Base-by-base conservation (phyloP, 495 filamentous ascomycete genomes). In the Halenospora varia region DNA sequence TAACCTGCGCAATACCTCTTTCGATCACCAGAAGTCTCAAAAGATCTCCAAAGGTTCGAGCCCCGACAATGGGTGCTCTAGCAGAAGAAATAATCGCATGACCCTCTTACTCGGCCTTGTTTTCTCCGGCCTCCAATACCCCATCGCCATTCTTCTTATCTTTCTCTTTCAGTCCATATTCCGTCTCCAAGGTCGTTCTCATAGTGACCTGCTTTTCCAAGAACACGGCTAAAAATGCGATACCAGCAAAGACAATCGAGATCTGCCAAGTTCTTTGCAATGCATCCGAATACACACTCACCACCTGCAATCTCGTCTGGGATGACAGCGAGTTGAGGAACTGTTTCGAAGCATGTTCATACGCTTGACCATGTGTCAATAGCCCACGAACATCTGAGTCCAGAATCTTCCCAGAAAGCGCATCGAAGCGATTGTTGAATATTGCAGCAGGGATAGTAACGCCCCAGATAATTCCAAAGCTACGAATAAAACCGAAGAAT, bases 381-480 rank as follows among this genome's bases (percentile, higher is more conserved):
- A 47, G 1, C 1, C 11, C 46, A 13, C 48, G 1, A 6, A 25
- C 47, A 9, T 2, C 26, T 3, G 48, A 48, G 44, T 75, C 66
- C 0, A 25, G 62, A 25, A 75, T 63, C 26, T 45, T 24, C 11
- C 51, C 24, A 20, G 59, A 49, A 15, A 70, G 53, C 45, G 56
- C 19, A 13, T 52, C 56, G 13, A 70, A 65, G 10, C 62, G 70
- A 46, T 67, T 71, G 63, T 80, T 80, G 67, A 84, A 82, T 10
- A 82, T 69, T 2, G 73, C 71, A 0, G 72, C 66, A 4, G 81
- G 75, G 29, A 84, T 70, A 0, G 78, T 61, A 0, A 78, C 71
- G 1, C 77, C 79, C 78, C 78, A 82, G 23, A 82, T 70, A 40
- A 54, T 50, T 0, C 79, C 80, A 22, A 81, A 74, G 41, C 58